Base-by-base conservation (phyloP, 2,329 filamentous ascomycete genomes). In the Phialophora macrospora region DNA sequence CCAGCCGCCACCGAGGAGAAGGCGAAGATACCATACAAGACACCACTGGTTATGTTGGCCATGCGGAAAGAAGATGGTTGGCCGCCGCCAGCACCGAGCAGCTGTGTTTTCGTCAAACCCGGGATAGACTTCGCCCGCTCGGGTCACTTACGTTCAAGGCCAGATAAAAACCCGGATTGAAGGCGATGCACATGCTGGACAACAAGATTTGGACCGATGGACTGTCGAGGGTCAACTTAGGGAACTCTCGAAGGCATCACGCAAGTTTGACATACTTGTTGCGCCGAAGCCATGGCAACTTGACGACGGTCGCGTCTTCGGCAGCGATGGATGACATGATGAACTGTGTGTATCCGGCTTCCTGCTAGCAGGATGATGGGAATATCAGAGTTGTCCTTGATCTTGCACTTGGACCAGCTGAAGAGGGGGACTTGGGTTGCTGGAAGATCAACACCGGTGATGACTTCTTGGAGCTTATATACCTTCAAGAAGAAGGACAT, bases 11-110 rank as follows among this genome's bases (percentile, higher is more conserved):
- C 17, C 11, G 58, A 34, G 17, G 58, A 61, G 20, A 61, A 11
- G 24, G 32, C 58, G 28, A 61, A 61, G 26, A 61, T 26, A 26
- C 46, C 58, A 22, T 61, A 24, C 28, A 54, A n/a, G 17, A 44
- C 46, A 30, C 46, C 58, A 48, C 32, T 61, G 58, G 46, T 54
- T 32, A 61, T 61, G 58, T 61, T 61, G 58, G 58, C 58, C 58
- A 61, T 61, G 46, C 28, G 26, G 12, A 54, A 34, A 7, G 58
- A 61, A 54, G 58, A 61, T n/a, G 58, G 58, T 52, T 55, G 58
- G 28, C 58, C 58, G 46, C 58, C 58, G 3, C 58, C 58, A 34
- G 46, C 58, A 17, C 58, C 58, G 8, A 61, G 58, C 9, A 61
- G 48, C 58, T 59, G 41, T 49, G 24, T 32, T 20, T 20, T 17